Evolutionary conservation across 1,284 basidiomycete genomes (phyloP).

Genomic region (Marasmius tenuissimus): DNA sequence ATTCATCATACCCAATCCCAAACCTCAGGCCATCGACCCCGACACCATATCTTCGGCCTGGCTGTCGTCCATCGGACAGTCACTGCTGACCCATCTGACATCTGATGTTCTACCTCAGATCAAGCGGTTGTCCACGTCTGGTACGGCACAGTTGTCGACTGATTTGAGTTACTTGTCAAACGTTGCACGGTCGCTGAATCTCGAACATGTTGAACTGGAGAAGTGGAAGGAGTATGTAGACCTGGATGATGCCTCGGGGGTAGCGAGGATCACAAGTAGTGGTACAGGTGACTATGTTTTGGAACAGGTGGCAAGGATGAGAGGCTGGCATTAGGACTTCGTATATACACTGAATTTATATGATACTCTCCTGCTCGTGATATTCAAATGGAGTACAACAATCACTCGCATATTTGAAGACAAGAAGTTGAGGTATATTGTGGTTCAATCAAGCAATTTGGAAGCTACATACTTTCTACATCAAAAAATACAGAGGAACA

Average conservation of each 20-base stretch:
- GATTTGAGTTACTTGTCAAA: constrained; percentile 90
- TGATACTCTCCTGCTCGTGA: too few relatives aligned
- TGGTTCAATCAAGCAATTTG: background rate
- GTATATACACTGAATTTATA: background rate
- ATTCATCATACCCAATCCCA: constrained; percentile 25
- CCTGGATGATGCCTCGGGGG: constrained; percentile 58
- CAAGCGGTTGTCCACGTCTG: constrained; percentile 56
- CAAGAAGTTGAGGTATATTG: background rate
- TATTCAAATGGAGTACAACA: background rate
- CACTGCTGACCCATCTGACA: constrained; percentile 75
- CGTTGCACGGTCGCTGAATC: constrained; percentile 88
- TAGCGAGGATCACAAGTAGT: constrained; percentile 33
- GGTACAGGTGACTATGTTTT: constrained; percentile 36
- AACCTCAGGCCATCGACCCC: constrained; percentile 48
- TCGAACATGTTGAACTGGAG: constrained; percentile 75
- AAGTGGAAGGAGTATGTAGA: constrained; percentile 70
- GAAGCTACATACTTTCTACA: background rate
- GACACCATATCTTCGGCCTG: constrained; percentile 86
- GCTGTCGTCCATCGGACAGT: constrained; percentile 86
- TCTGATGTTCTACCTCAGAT: constrained; percentile 64
- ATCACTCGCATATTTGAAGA: background rate
- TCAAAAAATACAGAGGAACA: background rate
- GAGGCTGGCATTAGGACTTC: constrained; percentile 43
- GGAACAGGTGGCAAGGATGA: constrained; percentile 46
- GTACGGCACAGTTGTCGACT: constrained; percentile 82